Base-by-base conservation (phyloP, 306 rosid genomes). In the Cucurbita pepo region DNA sequence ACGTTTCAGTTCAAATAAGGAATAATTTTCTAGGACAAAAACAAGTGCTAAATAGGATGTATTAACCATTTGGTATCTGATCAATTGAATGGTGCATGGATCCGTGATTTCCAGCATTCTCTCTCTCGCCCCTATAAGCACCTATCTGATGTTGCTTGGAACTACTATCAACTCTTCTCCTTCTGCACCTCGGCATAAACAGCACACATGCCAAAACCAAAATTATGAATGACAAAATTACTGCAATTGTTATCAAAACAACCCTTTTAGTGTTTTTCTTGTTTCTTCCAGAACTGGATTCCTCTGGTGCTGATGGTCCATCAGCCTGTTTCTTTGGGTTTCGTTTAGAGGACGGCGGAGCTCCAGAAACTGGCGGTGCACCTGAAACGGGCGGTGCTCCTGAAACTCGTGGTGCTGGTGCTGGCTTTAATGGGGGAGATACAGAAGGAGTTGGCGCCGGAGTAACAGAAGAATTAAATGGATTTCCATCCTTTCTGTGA, bases 401-500 rank as follows among this genome's bases (percentile, higher is more conserved):
- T 74, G 88, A 72, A 85, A 75, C 75, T 45, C 82, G 77, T 10
- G 85, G 86, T 13, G 76, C 34, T 56, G 53, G 77, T 76, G 88
- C 56, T 18, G 84, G 78, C 53, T 77, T 71, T 48, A 52, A 73
- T 13, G 85, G 84, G 8, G 84, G 76, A 75, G 96, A 85, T 50
- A 14, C 18, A 45, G 77, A 88, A 77, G 91, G 74, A 78, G 34
- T 30, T 1, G 76, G 71, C 13, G 82, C 51, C 15, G 95, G 90
- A 77, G 91, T 82, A 36, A 75, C 25, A 60, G 92, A 83, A 34
- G 85, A 57, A 82, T 85, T 84, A 74, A 90, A 90, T 14, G 71
- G 96, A 79, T 92, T 90, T 83, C 98, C 98, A 80, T 85, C 91
- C 62, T 77, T 85, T 73, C 98, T 92, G 98, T 83, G 82, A 25